A percentile compares a stretch with the other conserved stretches of the same genome.
Conservation (phyloP, 306 rosid species). For the Casuarina equisetifolia region DNA sequence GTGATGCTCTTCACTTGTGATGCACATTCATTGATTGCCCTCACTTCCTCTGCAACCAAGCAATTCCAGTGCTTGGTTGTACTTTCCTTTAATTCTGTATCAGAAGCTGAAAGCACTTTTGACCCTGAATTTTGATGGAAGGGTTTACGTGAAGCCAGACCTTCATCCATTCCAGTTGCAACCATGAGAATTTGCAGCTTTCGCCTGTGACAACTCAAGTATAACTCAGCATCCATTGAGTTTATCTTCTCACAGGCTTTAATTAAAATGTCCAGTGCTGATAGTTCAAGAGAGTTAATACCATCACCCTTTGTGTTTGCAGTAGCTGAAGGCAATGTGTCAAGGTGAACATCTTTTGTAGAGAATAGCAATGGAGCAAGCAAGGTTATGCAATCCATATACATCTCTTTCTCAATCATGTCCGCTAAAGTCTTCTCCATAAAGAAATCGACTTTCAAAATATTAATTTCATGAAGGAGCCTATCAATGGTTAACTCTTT, state of each 20-base stretch:
- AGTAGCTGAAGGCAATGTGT: slow-evolving; percentile 53
- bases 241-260: slow-evolving; percentile 81
- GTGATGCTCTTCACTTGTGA: slow-evolving; percentile 74
- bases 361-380: slow-evolving; percentile 86
- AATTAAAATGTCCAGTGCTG: slow-evolving; percentile 78
- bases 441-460: slow-evolving; percentile 78
- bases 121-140: slow-evolving; percentile 43
- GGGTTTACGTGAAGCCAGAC: slow-evolving; percentile 53
- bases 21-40: slow-evolving; percentile 76
- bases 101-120: slow-evolving; percentile 43
- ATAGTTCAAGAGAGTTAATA: slow-evolving; percentile 64
- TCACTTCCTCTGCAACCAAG: slow-evolving; percentile 81
- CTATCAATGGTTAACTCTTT: slow-evolving; percentile 70
- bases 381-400: slow-evolving; percentile 62
- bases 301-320: slow-evolving; percentile 58
- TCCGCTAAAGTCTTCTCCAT: slow-evolving; percentile 73
- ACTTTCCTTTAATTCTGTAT: slow-evolving; percentile 58
- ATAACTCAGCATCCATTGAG: slow-evolving; percentile 70
- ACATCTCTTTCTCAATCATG: slow-evolving; percentile 78
- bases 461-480: slow-evolving; percentile 74
- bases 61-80: slow-evolving; percentile 59
- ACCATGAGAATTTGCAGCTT: slow-evolving; percentile 89
- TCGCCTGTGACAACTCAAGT: slow-evolving; percentile 69
- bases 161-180: slow-evolving; percentile 60
- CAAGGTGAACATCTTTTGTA: slow-evolving; percentile 61